Evolutionary conservation across 176 grass and related monocot species (phyloP).

Genomic region (Areca catechu): DNA sequence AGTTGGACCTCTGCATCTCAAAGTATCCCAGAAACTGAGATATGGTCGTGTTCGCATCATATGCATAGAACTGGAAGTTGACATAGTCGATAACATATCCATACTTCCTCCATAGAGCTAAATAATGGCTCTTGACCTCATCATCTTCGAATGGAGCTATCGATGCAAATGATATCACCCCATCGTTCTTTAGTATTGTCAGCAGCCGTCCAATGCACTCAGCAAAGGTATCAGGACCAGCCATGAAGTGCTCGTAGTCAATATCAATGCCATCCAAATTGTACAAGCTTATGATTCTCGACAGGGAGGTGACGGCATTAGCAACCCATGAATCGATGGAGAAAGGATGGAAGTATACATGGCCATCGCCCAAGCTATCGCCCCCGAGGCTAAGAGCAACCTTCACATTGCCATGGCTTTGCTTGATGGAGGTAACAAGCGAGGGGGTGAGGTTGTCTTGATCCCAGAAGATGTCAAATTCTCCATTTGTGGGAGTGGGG

Average conservation of each 20-base stretch:
- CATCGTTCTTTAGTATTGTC: neutral
- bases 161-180: conserved; percentile 3
- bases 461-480: conserved; percentile 5
- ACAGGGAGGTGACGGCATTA: conserved; percentile 9
- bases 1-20: conserved; percentile 3
- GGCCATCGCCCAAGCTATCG: neutral
- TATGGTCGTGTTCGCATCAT: neutral
- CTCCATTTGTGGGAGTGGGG: conserved; percentile 3
- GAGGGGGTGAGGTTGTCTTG: neutral
- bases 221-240: conserved; percentile 1
- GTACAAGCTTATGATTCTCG: conserved; percentile 4
- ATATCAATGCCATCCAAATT: conserved; percentile 3
- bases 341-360: neutral
- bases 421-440: neutral
- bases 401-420: neutral
- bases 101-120: conserved; percentile 6
- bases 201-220: conserved; percentile 16
- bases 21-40: conserved; percentile 7
- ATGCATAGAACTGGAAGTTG: conserved; percentile 19
- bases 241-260: conserved; percentile 16
- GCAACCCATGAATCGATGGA: conserved; percentile 10
- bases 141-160: conserved; percentile 7
- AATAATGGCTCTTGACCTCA: neutral
- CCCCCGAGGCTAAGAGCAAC: conserved; percentile 13
- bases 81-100: conserved; percentile 7